Base-by-base conservation (phyloP, 139 green algal species). In the Asterochloris sp. region DNA sequence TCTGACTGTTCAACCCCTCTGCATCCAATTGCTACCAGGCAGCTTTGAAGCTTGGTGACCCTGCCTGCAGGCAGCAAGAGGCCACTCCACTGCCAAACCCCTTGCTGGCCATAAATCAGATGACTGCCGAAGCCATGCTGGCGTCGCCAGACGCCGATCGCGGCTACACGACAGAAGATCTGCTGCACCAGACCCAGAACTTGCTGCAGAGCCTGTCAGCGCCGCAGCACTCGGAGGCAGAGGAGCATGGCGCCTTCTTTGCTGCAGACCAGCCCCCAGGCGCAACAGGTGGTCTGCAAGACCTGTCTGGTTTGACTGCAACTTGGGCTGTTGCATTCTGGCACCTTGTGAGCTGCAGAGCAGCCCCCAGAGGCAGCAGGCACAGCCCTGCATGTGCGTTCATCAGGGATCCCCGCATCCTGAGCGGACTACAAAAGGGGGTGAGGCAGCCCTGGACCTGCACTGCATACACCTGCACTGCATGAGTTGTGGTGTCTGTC, bases 21-120 rank as follows among this genome's bases (percentile, higher is more conserved):
- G n/a, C n/a, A n/a, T n/a, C n/a, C n/a, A n/a, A n/a, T n/a, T n/a
- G n/a, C n/a, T n/a, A n/a, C n/a, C n/a, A n/a, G 38, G 38, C 38
- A 54, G 38, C 38, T 54, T 2, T 54, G 38, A 54, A 54, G 6
- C 38, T 54, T 54, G 38, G 2, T 54, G 38, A 6, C 38, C 38
- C 4, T 54, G 38, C 6, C 6, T 54, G 38, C 38, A 54, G 38
- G 38, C 4, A 54, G 38, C 38, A 54, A 54, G 38, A 54, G 38
- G 38, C 38, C 38, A 54, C 38, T 54, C 38, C 38, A 54, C 38
- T 54, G 38, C 38, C 38, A 2, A 54, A 54, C 23, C 68, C 76
- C 60, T 69, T 80, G 76, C 60, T 80, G 23, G 76, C 76, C 54
- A 80, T 80, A n/a, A 80, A 80, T n/a, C 60, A 80, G 61, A 64